These are phyloP conservation scores for Pulveroboletus sp. DNA, from an alignment of 768 basidiomycete species.

Conservation along the genomic window DNA sequence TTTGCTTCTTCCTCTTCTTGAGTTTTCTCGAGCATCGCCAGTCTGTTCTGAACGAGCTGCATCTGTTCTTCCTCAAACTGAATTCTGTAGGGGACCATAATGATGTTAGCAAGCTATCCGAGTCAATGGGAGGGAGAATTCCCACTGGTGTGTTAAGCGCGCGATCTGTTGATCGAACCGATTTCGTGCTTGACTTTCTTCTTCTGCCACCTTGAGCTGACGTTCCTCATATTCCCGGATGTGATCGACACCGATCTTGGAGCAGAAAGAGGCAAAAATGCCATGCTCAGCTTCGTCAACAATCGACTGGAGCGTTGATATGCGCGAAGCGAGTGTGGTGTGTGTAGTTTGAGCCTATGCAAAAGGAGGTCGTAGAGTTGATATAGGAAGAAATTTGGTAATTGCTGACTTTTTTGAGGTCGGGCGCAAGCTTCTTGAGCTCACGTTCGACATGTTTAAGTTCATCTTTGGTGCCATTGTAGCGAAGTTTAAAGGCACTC, in stretches of 20 bases:
- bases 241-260: conserved; percentile 67
- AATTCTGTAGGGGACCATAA: conserved; percentile 40
- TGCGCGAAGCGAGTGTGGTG: conserved; percentile 47
- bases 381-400: neutral
- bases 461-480: conserved; percentile 79
- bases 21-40: conserved; percentile 49
- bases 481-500: conserved; percentile 71
- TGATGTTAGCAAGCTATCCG: conserved; percentile 2
- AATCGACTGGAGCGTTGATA: conserved; percentile 47
- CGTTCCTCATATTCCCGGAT: conserved; percentile 94
- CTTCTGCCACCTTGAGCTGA: conserved; percentile 82
- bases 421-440: conserved; percentile 59
- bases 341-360: conserved; percentile 52
- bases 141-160: conserved; percentile 77
- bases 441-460: conserved; percentile 75
- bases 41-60: conserved; percentile 55
- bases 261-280: conserved; percentile 75
- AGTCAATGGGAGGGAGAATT: conserved; percentile 17
- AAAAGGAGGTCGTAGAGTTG: neutral
- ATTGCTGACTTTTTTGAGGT: conserved; percentile 60
- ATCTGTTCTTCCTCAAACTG: conserved; percentile 82
- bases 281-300: conserved; percentile 78
- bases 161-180: conserved; percentile 84
- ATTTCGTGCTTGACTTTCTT: conserved; percentile 79
- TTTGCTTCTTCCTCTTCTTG: conserved; percentile 50